Evolutionary conservation across 495 filamentous ascomycete species (phyloP).

Genomic region (Aspergillus nidulans): DNA sequence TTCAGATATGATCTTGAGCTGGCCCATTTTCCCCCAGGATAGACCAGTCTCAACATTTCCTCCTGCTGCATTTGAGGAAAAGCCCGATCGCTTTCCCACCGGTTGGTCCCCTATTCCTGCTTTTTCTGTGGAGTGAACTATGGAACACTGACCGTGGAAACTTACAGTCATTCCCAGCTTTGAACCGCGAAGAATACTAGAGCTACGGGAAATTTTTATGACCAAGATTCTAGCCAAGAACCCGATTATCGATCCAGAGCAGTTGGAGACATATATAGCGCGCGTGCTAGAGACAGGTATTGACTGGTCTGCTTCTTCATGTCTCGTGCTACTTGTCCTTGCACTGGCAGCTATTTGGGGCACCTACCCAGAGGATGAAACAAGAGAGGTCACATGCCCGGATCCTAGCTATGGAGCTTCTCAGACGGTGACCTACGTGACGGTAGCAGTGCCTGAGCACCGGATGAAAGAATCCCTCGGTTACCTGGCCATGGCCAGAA

Average conservation of each 20-base stretch:
- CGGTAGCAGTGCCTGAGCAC: slow-evolving; percentile 20
- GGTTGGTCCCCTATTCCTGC: slow-evolving; percentile 12
- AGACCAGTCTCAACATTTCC: slow-evolving; percentile 27
- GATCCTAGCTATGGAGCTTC: slow-evolving; percentile 12
- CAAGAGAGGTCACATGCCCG: slow-evolving; percentile 17
- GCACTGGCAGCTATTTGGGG: slow-evolving; percentile 35
- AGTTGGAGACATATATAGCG: slow-evolving; percentile 24
- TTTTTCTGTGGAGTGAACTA: too few species aligned
- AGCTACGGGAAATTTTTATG: slow-evolving; percentile 26
- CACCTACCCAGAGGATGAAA: slow-evolving; percentile 29
- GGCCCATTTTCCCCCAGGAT: slow-evolving; percentile 27
- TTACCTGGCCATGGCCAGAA: slow-evolving; percentile 32
- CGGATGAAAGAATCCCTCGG: slow-evolving; percentile 23
- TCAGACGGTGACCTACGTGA: slow-evolving; percentile 18
- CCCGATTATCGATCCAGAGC: slow-evolving; percentile 24
- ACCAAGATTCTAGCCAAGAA: slow-evolving; percentile 29
- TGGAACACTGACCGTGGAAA: background rate
- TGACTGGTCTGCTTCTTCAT: slow-evolving; percentile 31
- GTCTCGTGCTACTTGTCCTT: slow-evolving; percentile 31
- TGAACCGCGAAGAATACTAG: slow-evolving; percentile 22
- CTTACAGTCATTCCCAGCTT: slow-evolving; percentile 16
- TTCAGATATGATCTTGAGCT: slow-evolving; percentile 30
- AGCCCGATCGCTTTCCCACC: slow-evolving; percentile 22
- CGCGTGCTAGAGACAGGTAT: slow-evolving; percentile 26
- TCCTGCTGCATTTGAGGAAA: slow-evolving; percentile 24